Percentiles rank a stretch among this genome's conserved stretches.
These are phyloP conservation scores for Cenchrus americanus DNA, from an alignment of 176 grass and related monocot species.

Conservation along the genomic window DNA sequence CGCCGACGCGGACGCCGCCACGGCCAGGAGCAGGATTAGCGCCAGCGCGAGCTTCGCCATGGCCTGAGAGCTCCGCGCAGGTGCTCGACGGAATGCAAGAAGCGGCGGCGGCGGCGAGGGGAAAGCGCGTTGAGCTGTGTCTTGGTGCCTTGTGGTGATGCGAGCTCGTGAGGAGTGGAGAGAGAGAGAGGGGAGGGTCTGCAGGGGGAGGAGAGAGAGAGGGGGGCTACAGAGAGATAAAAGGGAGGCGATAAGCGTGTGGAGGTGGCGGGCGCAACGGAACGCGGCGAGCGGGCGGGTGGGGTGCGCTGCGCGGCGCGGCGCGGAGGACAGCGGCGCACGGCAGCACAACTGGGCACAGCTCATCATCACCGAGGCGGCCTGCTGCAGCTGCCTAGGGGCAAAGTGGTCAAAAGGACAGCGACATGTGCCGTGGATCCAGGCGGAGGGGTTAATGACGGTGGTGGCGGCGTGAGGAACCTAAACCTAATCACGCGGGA, in stretches of 20 bases:
- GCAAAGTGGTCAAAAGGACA: not conserved
- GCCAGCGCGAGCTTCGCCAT: conserved; percentile 43
- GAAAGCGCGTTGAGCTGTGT: conserved; percentile 16
- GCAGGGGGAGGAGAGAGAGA: not conserved
- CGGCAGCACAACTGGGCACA: not conserved
- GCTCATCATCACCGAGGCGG: not conserved
- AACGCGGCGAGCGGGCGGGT: conserved; percentile 13
- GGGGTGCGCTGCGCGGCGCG: not conserved
- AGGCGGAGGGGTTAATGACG: not conserved
- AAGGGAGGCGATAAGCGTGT: conserved; percentile 10
- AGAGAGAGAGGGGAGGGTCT: not conserved
- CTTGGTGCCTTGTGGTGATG: not conserved
- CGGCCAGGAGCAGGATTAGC: conserved; percentile 17
- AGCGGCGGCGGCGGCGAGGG: not conserved
- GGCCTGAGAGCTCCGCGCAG: not conserved
- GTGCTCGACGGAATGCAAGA: conserved; percentile 8
- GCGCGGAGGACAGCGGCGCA: not conserved
- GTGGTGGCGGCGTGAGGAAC: not conserved
- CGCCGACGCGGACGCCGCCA: not conserved
- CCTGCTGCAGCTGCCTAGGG: too few relatives aligned
- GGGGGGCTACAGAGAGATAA: not conserved
- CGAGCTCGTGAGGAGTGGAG: conserved; percentile 15
- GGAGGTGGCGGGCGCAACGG: not conserved
- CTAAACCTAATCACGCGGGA: not conserved
- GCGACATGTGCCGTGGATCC: conserved; percentile 6